A percentile compares a stretch with the other conserved stretches of the same genome.
Evolutionary conservation across 768 basidiomycete genomes (phyloP).

Genomic region (Daedalea quercina): DNA sequence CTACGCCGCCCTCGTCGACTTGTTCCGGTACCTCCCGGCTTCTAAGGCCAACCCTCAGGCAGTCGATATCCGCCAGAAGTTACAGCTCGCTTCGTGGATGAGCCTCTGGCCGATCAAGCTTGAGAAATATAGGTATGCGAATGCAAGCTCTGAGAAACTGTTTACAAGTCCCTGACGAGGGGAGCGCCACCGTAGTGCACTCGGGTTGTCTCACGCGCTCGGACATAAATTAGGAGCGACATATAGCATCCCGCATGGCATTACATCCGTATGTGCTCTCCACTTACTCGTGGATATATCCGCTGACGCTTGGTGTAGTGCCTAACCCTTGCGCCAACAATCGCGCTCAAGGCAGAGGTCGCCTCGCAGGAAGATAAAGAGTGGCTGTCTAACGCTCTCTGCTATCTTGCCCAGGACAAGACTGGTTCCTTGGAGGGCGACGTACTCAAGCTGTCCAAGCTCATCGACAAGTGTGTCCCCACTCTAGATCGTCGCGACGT

Average conservation of each 20-base stretch:
- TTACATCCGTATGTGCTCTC: slow-evolving; percentile 57
- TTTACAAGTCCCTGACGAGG: not conserved
- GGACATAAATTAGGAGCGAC: slow-evolving; percentile 69
- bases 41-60: slow-evolving; percentile 53
- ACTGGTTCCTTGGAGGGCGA: slow-evolving; percentile 64
- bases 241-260: slow-evolving; percentile 75
- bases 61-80: slow-evolving; percentile 55
- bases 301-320: slow-evolving; percentile 36
- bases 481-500: not conserved
- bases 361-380: slow-evolving; percentile 59
- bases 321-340: slow-evolving; percentile 61
- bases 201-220: slow-evolving; percentile 73
- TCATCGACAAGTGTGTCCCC: slow-evolving; percentile 47
- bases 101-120: slow-evolving; percentile 62
- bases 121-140: slow-evolving; percentile 44
- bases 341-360: slow-evolving; percentile 49
- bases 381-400: slow-evolving; percentile 47
- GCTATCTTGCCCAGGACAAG: slow-evolving; percentile 52
- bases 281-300: not conserved
- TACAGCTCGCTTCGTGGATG: slow-evolving; percentile 78
- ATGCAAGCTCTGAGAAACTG: not conserved
- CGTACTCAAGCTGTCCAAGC: slow-evolving; percentile 40
- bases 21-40: slow-evolving; percentile 66
- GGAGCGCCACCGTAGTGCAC: slow-evolving; percentile 31
- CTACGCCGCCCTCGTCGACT: slow-evolving; percentile 60